Percentiles rank a stretch among this genome's conserved stretches.
Conservation (phyloP, 352 stramenopile genomes). For the Elongisporangium anandrum region DNA sequence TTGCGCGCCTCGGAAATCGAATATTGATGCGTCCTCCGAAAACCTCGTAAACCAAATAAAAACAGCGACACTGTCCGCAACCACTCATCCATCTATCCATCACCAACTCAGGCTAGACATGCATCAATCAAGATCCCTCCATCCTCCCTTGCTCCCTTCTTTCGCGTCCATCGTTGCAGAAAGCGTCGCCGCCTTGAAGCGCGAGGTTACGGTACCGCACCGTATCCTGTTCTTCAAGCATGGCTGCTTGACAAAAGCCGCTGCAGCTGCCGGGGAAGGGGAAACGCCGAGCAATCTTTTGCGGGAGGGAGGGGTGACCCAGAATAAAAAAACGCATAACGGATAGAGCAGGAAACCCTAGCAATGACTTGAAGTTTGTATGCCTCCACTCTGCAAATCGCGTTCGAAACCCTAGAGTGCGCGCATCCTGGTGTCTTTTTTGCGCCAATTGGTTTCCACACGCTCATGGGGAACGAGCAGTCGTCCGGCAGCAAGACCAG, state of each 20-base stretch:
- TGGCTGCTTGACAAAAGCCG: not conserved
- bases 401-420: not conserved
- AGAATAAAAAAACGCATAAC: not conserved
- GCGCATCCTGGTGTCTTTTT: not conserved
- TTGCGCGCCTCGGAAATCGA: constrained; percentile 36
- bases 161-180: too few species aligned
- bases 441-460: not conserved
- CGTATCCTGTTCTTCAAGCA: not conserved
- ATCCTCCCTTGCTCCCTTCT: not conserved
- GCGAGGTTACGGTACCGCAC: not conserved
- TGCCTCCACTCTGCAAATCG: not conserved
- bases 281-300: not conserved
- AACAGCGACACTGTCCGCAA: too few species aligned
- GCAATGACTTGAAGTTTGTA: not conserved
- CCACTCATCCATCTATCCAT: not conserved
- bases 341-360: not conserved
- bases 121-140: not conserved
- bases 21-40: constrained; percentile 16
- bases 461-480: constrained; percentile 51
- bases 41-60: not conserved
- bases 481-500: constrained; percentile 37
- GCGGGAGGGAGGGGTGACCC: not conserved
- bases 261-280: not conserved
- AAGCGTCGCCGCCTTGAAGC: not conserved
- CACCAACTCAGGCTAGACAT: not conserved